Evolutionary conservation across 768 basidiomycete species (phyloP), one percentile per base, ranked within the genome.

Genomic region (Scleroderma bovista): DNA sequence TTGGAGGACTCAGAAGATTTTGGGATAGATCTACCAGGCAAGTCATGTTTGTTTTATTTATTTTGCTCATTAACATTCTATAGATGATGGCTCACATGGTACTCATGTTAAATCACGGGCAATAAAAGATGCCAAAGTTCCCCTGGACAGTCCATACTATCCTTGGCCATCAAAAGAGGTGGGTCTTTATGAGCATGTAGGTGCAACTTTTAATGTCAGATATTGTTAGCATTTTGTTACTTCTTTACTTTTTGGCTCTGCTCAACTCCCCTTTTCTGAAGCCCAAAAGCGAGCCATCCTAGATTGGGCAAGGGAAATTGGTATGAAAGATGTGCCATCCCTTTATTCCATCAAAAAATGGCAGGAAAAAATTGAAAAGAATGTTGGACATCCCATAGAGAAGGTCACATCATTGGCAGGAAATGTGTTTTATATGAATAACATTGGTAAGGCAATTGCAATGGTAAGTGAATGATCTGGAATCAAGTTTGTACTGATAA

Each of bases 161-260:
- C 51, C 31, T 16, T 42, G 29, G 38, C 44, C 44, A 15, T 37
- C 31, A 1, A 47, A 47, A 32, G 10, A 8, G 24, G 38, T 52
- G 19, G 26, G 26, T 5, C 4, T 9, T 29, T 29, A 9, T 29
- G 26, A 29, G 9, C 9, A 29, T 29, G n/a, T n/a, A n/a, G n/a
- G n/a, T n/a, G n/a, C 26, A 5, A 5, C 26, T 9, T 5, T 9
- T 29, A 29, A 29, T 9, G 9, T 29, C 4, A 4, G 9, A 29
- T 29, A 9, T 29, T 5, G 5, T 9, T 39, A 64, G 62, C 51
- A 59, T 46, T 61, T 64, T 46, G 48, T 57, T 9, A 67, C 61
- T 1, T 34, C 57, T n/a, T 46, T 65, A 2, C 39, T 69, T 6
- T 68, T 67, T 50, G 63, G 53, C n/a, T 67, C 65, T 0, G 57